These are phyloP conservation scores for Litsea cubeba DNA, from an alignment of 164 flowering plant species.

Conservation along the genomic window DNA sequence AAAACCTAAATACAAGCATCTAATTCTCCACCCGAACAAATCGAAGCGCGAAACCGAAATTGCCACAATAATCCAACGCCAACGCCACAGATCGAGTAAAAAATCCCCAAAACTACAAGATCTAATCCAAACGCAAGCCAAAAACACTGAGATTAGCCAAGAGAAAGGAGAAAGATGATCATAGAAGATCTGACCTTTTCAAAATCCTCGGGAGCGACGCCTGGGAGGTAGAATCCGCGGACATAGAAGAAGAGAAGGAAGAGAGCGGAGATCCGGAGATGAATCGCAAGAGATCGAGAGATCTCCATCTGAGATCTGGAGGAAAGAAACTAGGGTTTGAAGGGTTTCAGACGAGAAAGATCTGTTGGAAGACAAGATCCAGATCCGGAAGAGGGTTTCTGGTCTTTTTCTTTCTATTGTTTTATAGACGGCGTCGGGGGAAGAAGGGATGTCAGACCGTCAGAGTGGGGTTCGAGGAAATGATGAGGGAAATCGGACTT, in stretches of 20 bases:
- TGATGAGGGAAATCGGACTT: too few relatives aligned
- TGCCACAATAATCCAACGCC: neutral
- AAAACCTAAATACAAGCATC: too few relatives aligned
- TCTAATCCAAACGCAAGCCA: constrained; percentile 6
- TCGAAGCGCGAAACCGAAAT: neutral
- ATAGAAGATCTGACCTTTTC: constrained; percentile 31
- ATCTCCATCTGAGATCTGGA: constrained; percentile 32
- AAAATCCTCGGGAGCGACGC: constrained; percentile 80
- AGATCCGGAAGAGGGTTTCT: neutral
- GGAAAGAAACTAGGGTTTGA: neutral
- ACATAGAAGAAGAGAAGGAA: constrained; percentile 37
- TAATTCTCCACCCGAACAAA: neutral
- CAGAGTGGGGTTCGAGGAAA: too few relatives aligned
- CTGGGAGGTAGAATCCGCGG: constrained; percentile 67
- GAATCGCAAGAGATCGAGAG: constrained; percentile 16
- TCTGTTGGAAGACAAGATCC: constrained; percentile 13
- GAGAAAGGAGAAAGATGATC: too few relatives aligned
- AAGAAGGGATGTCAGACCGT: too few relatives aligned
- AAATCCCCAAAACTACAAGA: constrained; percentile 6
- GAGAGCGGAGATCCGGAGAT: constrained; percentile 19
- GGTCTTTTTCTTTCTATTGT: neutral
- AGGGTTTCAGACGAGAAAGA: neutral
- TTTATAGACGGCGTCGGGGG: too few relatives aligned
- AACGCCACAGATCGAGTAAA: constrained; percentile 2
- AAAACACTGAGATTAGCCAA: neutral